phyloP scores from a whole-genome alignment of 371 early-diverging fungal genomes.

The Mucor velutinosus region DNA sequence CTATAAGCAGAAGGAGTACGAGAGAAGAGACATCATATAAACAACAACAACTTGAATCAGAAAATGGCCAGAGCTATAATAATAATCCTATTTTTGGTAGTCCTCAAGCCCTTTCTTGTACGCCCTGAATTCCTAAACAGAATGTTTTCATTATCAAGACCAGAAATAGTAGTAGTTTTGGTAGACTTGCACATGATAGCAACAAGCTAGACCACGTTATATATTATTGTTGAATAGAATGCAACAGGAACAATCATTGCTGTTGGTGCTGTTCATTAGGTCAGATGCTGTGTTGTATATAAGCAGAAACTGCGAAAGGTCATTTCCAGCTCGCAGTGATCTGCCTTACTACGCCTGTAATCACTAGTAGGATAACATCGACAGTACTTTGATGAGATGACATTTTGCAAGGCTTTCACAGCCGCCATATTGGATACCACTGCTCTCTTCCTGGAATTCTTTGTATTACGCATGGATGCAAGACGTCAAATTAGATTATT shows the following conservation, averaged over 20 bases:
- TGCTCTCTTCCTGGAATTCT: background rate
- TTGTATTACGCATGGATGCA: background rate
- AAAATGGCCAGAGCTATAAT: background rate
- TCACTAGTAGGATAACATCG: too few species aligned
- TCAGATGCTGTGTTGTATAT: too few species aligned
- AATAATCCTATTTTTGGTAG: slow-evolving; percentile 10
- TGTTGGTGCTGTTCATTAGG: too few species aligned
- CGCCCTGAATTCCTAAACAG: background rate
- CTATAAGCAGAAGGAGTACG: background rate
- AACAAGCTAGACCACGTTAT: too few species aligned
- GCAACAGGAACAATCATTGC: too few species aligned
- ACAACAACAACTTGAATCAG: slow-evolving; percentile 6
- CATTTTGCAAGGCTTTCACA: background rate
- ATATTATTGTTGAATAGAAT: too few species aligned
- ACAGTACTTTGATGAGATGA: too few species aligned
- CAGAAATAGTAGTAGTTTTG: slow-evolving; percentile 4
- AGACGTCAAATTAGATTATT: background rate
- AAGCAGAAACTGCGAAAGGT: too few species aligned
- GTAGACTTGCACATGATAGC: background rate
- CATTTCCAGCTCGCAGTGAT: too few species aligned
- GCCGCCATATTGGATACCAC: too few species aligned
- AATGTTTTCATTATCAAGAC: background rate
- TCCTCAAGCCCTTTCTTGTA: background rate
- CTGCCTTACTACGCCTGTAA: too few species aligned
- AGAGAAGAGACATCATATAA: background rate